Evolutionary conservation across 1,139 yeast species (phyloP), one percentile per base, ranked within the genome.

Genomic region (Sugiyamaella grinbergsii): DNA sequence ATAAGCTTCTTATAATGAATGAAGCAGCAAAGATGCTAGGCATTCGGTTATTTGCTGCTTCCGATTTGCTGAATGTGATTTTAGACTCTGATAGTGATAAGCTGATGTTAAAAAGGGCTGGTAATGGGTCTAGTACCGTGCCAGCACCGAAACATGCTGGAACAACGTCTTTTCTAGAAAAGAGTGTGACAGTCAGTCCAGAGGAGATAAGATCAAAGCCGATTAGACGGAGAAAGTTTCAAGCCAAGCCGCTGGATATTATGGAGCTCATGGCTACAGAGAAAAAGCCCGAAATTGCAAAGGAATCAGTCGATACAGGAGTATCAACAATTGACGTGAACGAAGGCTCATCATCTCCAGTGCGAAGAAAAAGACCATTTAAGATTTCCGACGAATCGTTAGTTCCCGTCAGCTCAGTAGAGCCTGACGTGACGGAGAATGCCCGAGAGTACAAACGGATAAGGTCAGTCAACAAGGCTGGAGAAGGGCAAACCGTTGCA

Each of bases 11-110:
- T 3, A 45, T 47, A 13, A 42, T 53, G 37, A 47, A 53, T 19
- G 50, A 51, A 19, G 61, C 62, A 15, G 57, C 59, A 15, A 46
- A 40, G 13, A 11, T 48, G 16, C 46, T 51, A 19, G 56, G 55
- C 5, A 38, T 48, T 10, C 37, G 49, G 19, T 37, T 56, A 20
- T 42, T 52, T 8, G 56, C 45, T 18, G 52, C 52, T 18, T 42
- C 45, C 10, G 57, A 51, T 20, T 37, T 57, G 34, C 33, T 52
- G 8, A 38, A 41, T n/a, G 55, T 54, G 8, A 50, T 57, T 28
- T 48, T 44, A 13, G 33, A 46, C 1, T 53, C 52, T 6, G 49
- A 52, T 43, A 29, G 47, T 2, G 29, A 36, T 28, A 26, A 23
- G 10, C 20, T 42, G 31, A 32, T 7, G 6, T 37, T 29, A 16